Conservation (phyloP, 169 alveolate genomes). For the Plasmodium adleri region DNA sequence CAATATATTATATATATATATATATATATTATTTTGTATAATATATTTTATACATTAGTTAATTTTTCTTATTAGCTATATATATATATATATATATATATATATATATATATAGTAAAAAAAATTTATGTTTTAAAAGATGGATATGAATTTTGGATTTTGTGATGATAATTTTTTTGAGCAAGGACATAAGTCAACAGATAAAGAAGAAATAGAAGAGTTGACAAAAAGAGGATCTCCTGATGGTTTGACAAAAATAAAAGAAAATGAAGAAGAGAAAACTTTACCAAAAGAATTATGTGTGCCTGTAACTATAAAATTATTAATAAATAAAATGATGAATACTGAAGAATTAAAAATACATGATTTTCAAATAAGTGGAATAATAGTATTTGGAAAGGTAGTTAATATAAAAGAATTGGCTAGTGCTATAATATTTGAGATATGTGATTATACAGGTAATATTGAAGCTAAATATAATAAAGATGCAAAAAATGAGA, state of each 20-base stretch:
- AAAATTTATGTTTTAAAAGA: neutral
- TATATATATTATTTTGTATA: neutral
- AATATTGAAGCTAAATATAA: slow-evolving; percentile 77
- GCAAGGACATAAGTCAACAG: slow-evolving; percentile 68
- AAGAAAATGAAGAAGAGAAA: slow-evolving; percentile 51
- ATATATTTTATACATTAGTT: neutral
- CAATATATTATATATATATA: neutral
- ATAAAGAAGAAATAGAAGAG: slow-evolving; percentile 57
- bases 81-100: too few relatives aligned
- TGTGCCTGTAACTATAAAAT: slow-evolving; percentile 67
- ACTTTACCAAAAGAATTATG: slow-evolving; percentile 63
- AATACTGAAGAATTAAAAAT: slow-evolving; percentile 48
- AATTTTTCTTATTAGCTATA: too few relatives aligned
- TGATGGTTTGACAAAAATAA: slow-evolving; percentile 7
- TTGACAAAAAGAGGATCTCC: slow-evolving; percentile 16
- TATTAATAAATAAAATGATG: slow-evolving; percentile 65
- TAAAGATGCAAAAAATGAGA: slow-evolving; percentile 77
- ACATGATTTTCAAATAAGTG: slow-evolving; percentile 73
- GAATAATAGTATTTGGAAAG: slow-evolving; percentile 62
- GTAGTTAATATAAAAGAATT: slow-evolving; percentile 50
- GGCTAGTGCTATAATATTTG: slow-evolving; percentile 73
- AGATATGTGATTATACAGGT: slow-evolving; percentile 75
- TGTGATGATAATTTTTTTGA: slow-evolving; percentile 54
- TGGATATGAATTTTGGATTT: slow-evolving; percentile 73
- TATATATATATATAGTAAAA: neutral